phyloP scores from a whole-genome alignment of 2,329 filamentous ascomycete genomes.

The Aspergillus clavatus region DNA sequence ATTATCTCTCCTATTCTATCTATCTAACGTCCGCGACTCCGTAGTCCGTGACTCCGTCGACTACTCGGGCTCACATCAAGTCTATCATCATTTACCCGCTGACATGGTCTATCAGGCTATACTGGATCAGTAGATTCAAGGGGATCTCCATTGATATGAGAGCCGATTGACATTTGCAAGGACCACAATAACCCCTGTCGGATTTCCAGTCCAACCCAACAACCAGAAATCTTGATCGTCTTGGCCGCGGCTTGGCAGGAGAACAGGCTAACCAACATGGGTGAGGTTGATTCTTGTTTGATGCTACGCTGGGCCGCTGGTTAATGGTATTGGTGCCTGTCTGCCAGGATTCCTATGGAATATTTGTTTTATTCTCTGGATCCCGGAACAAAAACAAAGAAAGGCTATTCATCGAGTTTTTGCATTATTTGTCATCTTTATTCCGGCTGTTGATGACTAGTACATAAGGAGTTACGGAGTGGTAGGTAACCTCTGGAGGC shows the following conservation, averaged over 20 bases:
- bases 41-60: not conserved
- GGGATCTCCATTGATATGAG: too few relatives aligned
- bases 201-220: not conserved
- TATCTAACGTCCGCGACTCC: too few relatives aligned
- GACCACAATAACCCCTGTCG: not conserved
- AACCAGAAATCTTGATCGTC: constrained; percentile 13
- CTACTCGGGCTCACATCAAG: not conserved
- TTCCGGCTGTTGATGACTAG: too few relatives aligned
- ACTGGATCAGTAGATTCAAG: not conserved
- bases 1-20: too few relatives aligned
- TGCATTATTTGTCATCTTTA: not conserved
- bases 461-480: too few relatives aligned
- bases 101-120: not conserved
- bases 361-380: too few relatives aligned
- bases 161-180: not conserved
- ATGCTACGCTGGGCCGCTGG: not conserved
- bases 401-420: not conserved
- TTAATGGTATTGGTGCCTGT: too few relatives aligned
- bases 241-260: constrained; percentile 10
- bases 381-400: not conserved
- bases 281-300: not conserved
- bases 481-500: too few relatives aligned
- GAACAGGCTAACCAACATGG: not conserved
- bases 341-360: too few relatives aligned
- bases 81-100: not conserved